phyloP scores from a whole-genome alignment of 345 rosid species.

The Populus euphratica region DNA sequence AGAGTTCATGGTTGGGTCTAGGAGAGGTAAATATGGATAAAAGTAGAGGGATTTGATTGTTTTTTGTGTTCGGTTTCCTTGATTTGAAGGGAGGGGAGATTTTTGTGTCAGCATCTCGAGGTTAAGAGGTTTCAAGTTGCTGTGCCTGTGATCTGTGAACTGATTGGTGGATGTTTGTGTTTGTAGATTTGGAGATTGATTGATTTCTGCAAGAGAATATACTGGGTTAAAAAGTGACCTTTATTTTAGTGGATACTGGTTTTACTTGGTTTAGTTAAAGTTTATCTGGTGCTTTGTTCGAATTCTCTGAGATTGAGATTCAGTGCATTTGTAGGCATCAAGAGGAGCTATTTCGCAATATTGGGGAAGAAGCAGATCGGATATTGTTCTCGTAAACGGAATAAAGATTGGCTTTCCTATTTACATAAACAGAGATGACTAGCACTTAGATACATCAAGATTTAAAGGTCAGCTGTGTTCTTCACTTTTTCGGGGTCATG shows the following conservation, averaged over 20 bases:
- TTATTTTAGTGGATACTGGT: neutral
- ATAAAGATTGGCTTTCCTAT: slow-evolving; percentile 8
- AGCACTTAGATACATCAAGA: slow-evolving; percentile 16
- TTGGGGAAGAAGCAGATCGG: slow-evolving; percentile 9
- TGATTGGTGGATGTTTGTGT: neutral
- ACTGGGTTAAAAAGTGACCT: slow-evolving; percentile 10
- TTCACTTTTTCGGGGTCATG: neutral
- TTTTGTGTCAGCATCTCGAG: neutral
- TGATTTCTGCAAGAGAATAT: slow-evolving; percentile 7
- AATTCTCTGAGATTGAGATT: slow-evolving; percentile 5
- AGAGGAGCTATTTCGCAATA: neutral
- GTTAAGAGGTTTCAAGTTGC: neutral
- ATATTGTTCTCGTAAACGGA: slow-evolving; percentile 2
- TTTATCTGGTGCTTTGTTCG: neutral
- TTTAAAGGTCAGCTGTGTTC: slow-evolving; percentile 23
- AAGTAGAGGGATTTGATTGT: neutral
- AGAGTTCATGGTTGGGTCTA: neutral
- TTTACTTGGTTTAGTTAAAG: slow-evolving; percentile 5
- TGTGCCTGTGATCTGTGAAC: neutral
- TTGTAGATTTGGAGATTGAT: slow-evolving; percentile 11
- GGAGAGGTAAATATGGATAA: neutral
- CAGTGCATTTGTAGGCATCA: slow-evolving; percentile 8
- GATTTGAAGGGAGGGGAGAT: neutral
- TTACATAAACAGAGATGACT: slow-evolving; percentile 14
- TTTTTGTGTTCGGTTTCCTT: neutral